Percentiles rank a stretch among this genome's conserved stretches.
Evolutionary conservation across 176 grass and related monocot species (phyloP).

Genomic region (Carex parvula): DNA sequence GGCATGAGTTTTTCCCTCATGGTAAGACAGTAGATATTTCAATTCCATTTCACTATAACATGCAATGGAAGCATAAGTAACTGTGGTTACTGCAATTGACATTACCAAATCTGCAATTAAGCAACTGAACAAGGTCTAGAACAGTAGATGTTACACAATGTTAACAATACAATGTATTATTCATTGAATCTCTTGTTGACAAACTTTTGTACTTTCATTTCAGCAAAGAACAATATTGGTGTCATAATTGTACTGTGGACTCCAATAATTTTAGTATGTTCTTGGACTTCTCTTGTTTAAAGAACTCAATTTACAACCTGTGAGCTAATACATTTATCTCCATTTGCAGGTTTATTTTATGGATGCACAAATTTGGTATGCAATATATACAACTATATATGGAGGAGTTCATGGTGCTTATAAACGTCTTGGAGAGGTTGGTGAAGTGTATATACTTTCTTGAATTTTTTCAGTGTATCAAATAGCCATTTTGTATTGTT

Average conservation of each 20-base stretch:
- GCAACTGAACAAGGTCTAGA: not conserved
- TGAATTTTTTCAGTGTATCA: not conserved
- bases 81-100: not conserved
- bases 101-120: slow-evolving; percentile 22
- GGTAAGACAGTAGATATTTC: slow-evolving; percentile 39
- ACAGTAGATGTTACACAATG: not conserved
- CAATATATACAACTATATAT: slow-evolving; percentile 89
- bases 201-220: slow-evolving; percentile 19
- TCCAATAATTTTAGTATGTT: slow-evolving; percentile 80
- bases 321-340: slow-evolving; percentile 29
- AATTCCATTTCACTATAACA: not conserved
- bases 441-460: not conserved
- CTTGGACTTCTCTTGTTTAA: slow-evolving; percentile 18
- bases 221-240: slow-evolving; percentile 85
- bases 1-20: slow-evolving; percentile 97
- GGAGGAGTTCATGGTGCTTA: slow-evolving; percentile 92
- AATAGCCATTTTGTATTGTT: slow-evolving; percentile 19
- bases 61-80: not conserved
- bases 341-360: slow-evolving; percentile 87
- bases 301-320: not conserved
- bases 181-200: not conserved
- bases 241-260: slow-evolving; percentile 83
- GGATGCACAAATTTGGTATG: slow-evolving; percentile 99
- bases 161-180: not conserved
- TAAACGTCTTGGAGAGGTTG: slow-evolving; percentile 90